Evolutionary conservation across 23 red algal genomes (phyloP).

Genomic region (Gracilaria caudata): DNA sequence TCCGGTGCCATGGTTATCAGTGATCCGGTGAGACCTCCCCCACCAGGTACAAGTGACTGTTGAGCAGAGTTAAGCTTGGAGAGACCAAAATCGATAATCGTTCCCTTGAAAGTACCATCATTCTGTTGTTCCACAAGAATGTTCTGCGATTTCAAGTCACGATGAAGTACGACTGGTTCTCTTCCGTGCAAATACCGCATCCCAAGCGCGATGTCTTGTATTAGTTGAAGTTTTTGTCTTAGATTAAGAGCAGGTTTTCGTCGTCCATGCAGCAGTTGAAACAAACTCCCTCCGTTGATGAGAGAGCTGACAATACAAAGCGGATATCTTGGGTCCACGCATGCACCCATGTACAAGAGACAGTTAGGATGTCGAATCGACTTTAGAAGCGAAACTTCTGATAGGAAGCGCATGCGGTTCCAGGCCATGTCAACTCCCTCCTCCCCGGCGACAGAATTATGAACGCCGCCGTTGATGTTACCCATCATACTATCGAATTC

Average conservation of each 20-base stretch:
- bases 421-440: conserved; percentile 45
- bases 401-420: conserved; percentile 71
- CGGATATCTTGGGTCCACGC: conserved; percentile 77
- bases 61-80: conserved; percentile 66
- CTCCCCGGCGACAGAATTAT: conserved; percentile 7
- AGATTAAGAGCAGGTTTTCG: conserved; percentile 21
- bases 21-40: conserved; percentile 51
- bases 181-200: conserved; percentile 90
- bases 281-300: conserved; percentile 89
- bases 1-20: conserved; percentile 91
- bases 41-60: conserved; percentile 55
- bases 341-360: conserved; percentile 97
- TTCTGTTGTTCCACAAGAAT: conserved; percentile 79
- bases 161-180: conserved; percentile 81
- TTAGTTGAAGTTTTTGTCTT: conserved; percentile 49
- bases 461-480: background rate
- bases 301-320: conserved; percentile 96
- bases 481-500: conserved; percentile 65
- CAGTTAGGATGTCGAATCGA: conserved; percentile 98
- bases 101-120: conserved; percentile 72
- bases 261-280: conserved; percentile 73
- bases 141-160: conserved; percentile 91
- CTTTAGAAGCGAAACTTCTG: conserved; percentile 88
- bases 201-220: conserved; percentile 82
- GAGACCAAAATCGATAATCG: conserved; percentile 77